Evolutionary conservation across 2,329 filamentous ascomycete species (phyloP), one percentile per base, ranked within the genome.

Genomic region (Metarhizium guizhouense): DNA sequence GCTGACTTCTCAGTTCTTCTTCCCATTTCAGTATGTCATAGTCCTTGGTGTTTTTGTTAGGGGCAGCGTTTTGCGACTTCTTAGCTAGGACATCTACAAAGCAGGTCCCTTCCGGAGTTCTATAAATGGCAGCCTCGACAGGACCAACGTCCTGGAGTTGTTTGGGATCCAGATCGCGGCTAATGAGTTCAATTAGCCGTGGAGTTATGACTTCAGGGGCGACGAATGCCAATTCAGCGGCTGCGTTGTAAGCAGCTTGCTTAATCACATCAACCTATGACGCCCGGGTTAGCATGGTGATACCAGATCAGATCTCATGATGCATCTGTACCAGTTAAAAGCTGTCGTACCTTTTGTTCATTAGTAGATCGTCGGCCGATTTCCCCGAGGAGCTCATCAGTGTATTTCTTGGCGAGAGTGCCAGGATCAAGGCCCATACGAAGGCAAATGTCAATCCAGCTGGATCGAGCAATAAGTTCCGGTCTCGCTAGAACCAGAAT

Each of bases 11-110:
- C 7, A 99, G 78, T 60, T 99, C 94, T 68, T 93, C 88, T 71
- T 99, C 94, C 94, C 95, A 99, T 71, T 96, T 96, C 45, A 96
- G 72, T 1, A 90, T 95, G 63, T 99, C 90, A 64, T 96, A 96
- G 68, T 97, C 94, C 69, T 95, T 96, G 51, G 84, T 86, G 64
- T 90, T 96, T 73, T 96, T 97, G 72, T 91, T 87, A 3, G 90
- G 84, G 2, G 87, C 74, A 42, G 78, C 75, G 58, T 82, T 82
- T 57, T 84, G 83, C 1, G 84, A 76, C 68, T 95, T 95, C 67
- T 90, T 92, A 38, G 87, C 89, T 6, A 99, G 79, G 0, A 97
- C 89, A 70, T 99, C 94, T 20, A 99, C 80, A 63, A 95, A 97
- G 14, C 86, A 81, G 1, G 87, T 92, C 2, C 91, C 93, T 68